Evolutionary conservation across 2,329 filamentous ascomycete species (phyloP).

Genomic region (Aspergillus glaucus): DNA sequence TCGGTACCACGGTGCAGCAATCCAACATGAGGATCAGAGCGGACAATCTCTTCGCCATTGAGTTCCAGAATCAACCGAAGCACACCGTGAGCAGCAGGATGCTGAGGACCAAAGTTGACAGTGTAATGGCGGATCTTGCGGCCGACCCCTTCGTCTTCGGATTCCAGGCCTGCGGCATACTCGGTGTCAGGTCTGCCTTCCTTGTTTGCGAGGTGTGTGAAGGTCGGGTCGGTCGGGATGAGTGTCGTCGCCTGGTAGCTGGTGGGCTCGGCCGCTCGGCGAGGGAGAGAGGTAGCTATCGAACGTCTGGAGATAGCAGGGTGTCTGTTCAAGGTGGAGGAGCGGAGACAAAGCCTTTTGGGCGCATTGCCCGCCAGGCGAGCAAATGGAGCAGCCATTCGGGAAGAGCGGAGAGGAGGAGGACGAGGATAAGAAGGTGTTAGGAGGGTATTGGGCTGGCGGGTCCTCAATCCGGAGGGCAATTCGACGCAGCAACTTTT

Average conservation of each 20-base stretch:
- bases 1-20: conserved; percentile 94
- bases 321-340: conserved; percentile 38
- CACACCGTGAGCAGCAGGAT: conserved; percentile 97
- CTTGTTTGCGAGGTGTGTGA: conserved; percentile 41
- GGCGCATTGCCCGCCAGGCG: conserved; percentile 55
- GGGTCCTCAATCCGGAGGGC: conserved; percentile 31
- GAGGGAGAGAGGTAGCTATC: conserved; percentile 51
- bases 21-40: conserved; percentile 93
- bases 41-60: conserved; percentile 94
- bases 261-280: conserved; percentile 47
- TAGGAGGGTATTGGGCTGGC: conserved; percentile 13
- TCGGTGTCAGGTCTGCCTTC: conserved; percentile 35
- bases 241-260: conserved; percentile 48
- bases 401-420: conserved; percentile 13
- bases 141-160: conserved; percentile 36
- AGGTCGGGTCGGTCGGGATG: conserved; percentile 53
- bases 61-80: conserved; percentile 94
- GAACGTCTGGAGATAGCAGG: conserved; percentile 42
- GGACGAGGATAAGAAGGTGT: conserved; percentile 6
- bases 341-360: conserved; percentile 53
- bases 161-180: conserved; percentile 43
- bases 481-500: conserved; percentile 29
- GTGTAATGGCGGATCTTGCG: conserved; percentile 98
- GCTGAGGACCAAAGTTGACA: conserved; percentile 98
- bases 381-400: conserved; percentile 57